Evolutionary conservation across 768 basidiomycete genomes (phyloP), one percentile per base, ranked within the genome.

Genomic region (Bullera alba): DNA sequence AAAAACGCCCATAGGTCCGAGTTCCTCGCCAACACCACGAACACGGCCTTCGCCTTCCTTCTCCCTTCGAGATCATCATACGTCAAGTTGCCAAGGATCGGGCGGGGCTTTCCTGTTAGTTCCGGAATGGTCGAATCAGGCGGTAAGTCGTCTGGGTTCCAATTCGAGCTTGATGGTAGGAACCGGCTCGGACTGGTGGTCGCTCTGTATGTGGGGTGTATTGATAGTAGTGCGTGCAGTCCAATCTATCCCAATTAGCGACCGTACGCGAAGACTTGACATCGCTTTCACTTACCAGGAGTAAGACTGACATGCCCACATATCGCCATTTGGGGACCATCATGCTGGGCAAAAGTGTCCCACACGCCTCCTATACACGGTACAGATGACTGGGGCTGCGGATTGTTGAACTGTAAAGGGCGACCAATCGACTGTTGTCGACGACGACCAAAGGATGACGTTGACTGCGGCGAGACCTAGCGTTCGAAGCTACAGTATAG

Each of bases 21-120:
- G 45, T 70, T 72, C 41, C 69, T 34, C 8, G 67, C 71, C 37
- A 97, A 80, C 58, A 88, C 79, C 42, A 88, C 87, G 65, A 90
- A 84, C 3, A 80, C 81, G 22, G 88, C 88, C 66, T 87, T 89
- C 2, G 85, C 86, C 65, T 80, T 87, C 23, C 67, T 27, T 41
- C 70, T 48, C 15, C 57, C 61, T 19, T 50, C 58, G 41, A 59
- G 30, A 28, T 56, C 49, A 45, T 48, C 53, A 12, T 36, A 42
- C 22, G 42, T 55, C 42, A 67, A 36, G 26, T 67, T 61, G 10
- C 61, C 61, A 15, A 54, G 28, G 5, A 44, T 46, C 4, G 64
- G 61, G n/a, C 41, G 16, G 10, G 42, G 39, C 8, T 53, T 36
- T 4, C 56, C 56, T 17, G 43, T 47, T 34, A 57, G 26, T 8